Evolutionary conservation across 768 basidiomycete species (phyloP), one percentile per base, ranked within the genome.

Genomic region (Suillus variegatus): DNA sequence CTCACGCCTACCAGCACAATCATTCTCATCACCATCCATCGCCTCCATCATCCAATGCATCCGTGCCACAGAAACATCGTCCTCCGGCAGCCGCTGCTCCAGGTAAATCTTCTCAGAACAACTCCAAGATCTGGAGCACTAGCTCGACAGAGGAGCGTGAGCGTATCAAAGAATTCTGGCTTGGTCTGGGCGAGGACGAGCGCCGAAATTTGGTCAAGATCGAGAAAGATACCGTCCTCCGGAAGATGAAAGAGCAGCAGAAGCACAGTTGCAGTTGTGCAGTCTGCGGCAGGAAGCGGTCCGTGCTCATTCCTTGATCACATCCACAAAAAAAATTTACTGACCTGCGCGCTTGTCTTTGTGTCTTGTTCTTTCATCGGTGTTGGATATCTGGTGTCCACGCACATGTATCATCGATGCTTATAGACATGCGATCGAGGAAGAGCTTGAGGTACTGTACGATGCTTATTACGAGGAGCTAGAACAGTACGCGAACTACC

Each of bases 401-500:
- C 60, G 49, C 64, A 66, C 57, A 62, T 69, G 65, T 40, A 56
- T 72, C 55, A 60, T 64, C 69, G 67, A 62, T 70, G 66, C 61
- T 54, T 69, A 71, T 74, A 96, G 94, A 73, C 91, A 92, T 83
- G 96, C 96, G 69, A 98, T 99, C 84, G 97, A 99, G 84, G 94
- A 96, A 83, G 97, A 99, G 85, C 92, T 99, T 80, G 95, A 99
- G 85, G 94, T 95, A 83, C 90, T 99, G 82, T 99, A 99, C 88
- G 97, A 98, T 87, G 95, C 96, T 84, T 99, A 99, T 87, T 99
- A 98, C 88, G 94, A 97, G 79, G 97, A 99, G 86, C 91, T 99
- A 84, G 94, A 97, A 86, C 90, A 92, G 83, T 99, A 99, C 88
- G 97, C 96, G 80, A 92, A 94, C 81, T 92, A 93, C 83, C 94